A percentile compares a stretch with the other conserved stretches of the same genome.
phyloP scores from a whole-genome alignment of 768 basidiomycete species.

The Hypholoma sublateritium region DNA sequence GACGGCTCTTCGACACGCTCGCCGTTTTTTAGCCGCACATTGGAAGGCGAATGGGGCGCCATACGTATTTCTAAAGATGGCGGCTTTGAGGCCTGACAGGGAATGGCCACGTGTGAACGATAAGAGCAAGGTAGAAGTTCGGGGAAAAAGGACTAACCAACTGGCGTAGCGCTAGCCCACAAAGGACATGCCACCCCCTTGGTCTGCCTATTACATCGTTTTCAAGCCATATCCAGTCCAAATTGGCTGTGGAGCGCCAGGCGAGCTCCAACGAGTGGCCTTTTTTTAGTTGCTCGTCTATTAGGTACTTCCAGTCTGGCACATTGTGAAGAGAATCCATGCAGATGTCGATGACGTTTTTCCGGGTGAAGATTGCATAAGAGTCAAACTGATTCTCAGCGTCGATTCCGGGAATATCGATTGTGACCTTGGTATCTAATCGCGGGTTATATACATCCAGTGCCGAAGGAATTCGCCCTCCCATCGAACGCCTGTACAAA shows the following conservation, averaged over 20 bases:
- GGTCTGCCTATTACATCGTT: slow-evolving; percentile 58
- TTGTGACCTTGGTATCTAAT: slow-evolving; percentile 63
- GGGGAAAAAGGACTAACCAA: slow-evolving; percentile 39
- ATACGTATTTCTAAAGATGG: slow-evolving; percentile 74
- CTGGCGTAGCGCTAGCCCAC: slow-evolving; percentile 70
- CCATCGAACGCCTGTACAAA: slow-evolving; percentile 61
- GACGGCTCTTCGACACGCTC: slow-evolving; percentile 70
- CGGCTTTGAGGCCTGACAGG: slow-evolving; percentile 31
- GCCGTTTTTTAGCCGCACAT: slow-evolving; percentile 43
- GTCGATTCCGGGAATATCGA: slow-evolving; percentile 62
- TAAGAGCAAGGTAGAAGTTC: neutral
- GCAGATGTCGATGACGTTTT: slow-evolving; percentile 65
- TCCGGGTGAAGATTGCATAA: slow-evolving; percentile 53
- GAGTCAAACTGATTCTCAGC: slow-evolving; percentile 35
- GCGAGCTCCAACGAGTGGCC: slow-evolving; percentile 70
- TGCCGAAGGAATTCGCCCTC: slow-evolving; percentile 64
- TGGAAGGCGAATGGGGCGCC: slow-evolving; percentile 63
- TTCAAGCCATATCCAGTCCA: slow-evolving; percentile 90
- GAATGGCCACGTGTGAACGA: neutral
- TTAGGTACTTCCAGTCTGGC: slow-evolving; percentile 60
- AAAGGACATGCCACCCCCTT: slow-evolving; percentile 73
- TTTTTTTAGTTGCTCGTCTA: slow-evolving; percentile 49
- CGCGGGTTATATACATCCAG: slow-evolving; percentile 74
- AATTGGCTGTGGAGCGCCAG: slow-evolving; percentile 70
- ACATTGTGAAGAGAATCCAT: slow-evolving; percentile 52